Evolutionary conservation across 176 grass and related monocot species (phyloP).

Genomic region (Tillandsia fasciculata): DNA sequence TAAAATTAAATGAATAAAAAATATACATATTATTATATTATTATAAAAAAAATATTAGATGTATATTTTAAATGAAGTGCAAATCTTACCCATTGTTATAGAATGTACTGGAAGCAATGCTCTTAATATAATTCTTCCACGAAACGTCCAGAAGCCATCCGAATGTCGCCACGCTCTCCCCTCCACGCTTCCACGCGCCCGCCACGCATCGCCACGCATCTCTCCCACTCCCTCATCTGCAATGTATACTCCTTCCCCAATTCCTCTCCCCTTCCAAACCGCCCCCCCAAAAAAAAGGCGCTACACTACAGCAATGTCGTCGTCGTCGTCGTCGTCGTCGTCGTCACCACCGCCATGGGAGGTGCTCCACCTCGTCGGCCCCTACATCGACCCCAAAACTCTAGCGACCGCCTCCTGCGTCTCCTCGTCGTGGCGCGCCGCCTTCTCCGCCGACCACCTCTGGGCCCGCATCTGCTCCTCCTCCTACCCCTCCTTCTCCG

Average conservation of each 20-base stretch:
- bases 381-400: slow-evolving; percentile 37
- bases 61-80: too few species aligned
- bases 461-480: slow-evolving; percentile 44
- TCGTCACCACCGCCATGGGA: slow-evolving; percentile 31
- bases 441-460: slow-evolving; percentile 52
- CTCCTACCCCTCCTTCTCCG: slow-evolving; percentile 43
- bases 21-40: too few species aligned
- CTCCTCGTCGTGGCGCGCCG: slow-evolving; percentile 48
- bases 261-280: neutral
- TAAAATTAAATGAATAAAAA: too few species aligned
- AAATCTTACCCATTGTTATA: too few species aligned
- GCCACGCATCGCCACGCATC: neutral
- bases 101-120: too few species aligned
- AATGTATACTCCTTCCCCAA: neutral
- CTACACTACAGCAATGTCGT: neutral
- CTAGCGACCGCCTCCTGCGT: slow-evolving; percentile 54
- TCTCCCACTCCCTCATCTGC: neutral
- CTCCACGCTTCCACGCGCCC: neutral
- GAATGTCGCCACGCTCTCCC: neutral
- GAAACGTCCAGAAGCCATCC: neutral
- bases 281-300: neutral
- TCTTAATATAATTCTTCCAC: too few species aligned
- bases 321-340: too few species aligned
- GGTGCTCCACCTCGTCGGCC: slow-evolving; percentile 24
- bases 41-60: too few species aligned